Conservation (phyloP, 768 basidiomycete species). For the Mrakia blollopis region DNA sequence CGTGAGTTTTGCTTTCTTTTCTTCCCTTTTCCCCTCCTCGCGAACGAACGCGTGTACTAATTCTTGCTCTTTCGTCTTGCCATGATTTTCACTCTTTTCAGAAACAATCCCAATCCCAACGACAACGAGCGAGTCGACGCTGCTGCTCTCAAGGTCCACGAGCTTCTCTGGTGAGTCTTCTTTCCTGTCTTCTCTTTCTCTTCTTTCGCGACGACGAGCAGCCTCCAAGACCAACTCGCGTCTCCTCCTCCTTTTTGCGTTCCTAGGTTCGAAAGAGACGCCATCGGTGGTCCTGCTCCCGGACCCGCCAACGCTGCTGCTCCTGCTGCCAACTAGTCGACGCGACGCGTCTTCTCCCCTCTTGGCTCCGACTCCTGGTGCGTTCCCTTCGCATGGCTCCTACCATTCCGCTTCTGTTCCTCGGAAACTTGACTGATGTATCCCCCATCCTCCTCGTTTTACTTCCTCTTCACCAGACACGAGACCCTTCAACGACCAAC, state of each 20-base stretch:
- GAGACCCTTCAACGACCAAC: too few species aligned
- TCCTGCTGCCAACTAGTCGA: too few species aligned
- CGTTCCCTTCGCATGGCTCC: too few species aligned
- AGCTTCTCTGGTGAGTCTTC: slow-evolving; percentile 3
- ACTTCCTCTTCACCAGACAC: too few species aligned
- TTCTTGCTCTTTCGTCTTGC: not conserved
- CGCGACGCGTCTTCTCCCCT: too few species aligned
- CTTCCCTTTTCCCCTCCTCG: not conserved
- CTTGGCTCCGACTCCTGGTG: too few species aligned
- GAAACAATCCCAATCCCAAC: not conserved
- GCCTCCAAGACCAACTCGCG: not conserved
- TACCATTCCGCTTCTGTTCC: too few species aligned
- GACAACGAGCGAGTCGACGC: not conserved
- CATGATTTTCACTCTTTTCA: not conserved
- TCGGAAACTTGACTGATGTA: too few species aligned
- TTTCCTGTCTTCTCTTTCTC: not conserved
- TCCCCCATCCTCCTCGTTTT: too few species aligned
- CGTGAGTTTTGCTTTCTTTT: not conserved
- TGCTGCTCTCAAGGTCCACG: not conserved
- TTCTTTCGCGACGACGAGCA: not conserved
- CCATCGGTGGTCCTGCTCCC: too few species aligned
- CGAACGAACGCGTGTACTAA: not conserved
- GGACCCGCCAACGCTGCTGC: too few species aligned
- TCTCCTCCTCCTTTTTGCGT: not conserved
- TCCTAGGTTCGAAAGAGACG: not conserved